Percentiles rank a stretch among this genome's conserved stretches.
Evolutionary conservation across 371 early-diverging fungal genomes (phyloP).

Genomic region (Rhizopus arrhizus): DNA sequence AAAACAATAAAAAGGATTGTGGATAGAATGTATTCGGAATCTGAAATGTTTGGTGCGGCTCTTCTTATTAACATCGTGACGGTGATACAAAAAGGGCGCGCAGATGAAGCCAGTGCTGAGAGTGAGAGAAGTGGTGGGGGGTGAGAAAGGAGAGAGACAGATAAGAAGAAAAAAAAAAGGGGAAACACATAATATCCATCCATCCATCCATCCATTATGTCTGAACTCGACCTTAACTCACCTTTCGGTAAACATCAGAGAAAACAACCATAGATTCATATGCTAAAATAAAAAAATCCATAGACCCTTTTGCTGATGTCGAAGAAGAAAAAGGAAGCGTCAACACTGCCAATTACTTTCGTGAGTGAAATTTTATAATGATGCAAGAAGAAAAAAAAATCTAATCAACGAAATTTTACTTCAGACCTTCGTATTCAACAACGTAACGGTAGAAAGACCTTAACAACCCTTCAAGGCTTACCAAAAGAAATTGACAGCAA

Average conservation of each 20-base stretch:
- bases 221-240: not conserved
- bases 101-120: too few species aligned
- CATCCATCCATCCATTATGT: conserved; percentile 1
- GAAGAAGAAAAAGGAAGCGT: conserved; percentile 59
- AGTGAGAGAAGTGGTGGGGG: too few species aligned
- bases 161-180: not conserved
- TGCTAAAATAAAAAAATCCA: not conserved
- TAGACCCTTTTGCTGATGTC: conserved; percentile 82
- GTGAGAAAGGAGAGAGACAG: too few species aligned
- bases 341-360: conserved; percentile 64
- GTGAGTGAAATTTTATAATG: conserved; percentile 55
- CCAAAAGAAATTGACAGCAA: conserved; percentile 85
- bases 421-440: conserved; percentile 94
- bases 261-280: not conserved
- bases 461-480: conserved; percentile 92
- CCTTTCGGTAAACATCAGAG: not conserved
- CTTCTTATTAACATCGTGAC: too few species aligned
- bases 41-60: too few species aligned
- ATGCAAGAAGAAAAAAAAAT: conserved; percentile 12
- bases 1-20: too few species aligned
- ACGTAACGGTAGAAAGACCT: conserved; percentile 95
- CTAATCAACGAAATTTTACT: conserved; percentile 14
- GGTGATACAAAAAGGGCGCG: too few species aligned
- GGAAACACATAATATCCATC: not conserved
- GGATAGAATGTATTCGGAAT: too few species aligned